phyloP scores from a whole-genome alignment of 768 basidiomycete genomes.

The Mycena pura region DNA sequence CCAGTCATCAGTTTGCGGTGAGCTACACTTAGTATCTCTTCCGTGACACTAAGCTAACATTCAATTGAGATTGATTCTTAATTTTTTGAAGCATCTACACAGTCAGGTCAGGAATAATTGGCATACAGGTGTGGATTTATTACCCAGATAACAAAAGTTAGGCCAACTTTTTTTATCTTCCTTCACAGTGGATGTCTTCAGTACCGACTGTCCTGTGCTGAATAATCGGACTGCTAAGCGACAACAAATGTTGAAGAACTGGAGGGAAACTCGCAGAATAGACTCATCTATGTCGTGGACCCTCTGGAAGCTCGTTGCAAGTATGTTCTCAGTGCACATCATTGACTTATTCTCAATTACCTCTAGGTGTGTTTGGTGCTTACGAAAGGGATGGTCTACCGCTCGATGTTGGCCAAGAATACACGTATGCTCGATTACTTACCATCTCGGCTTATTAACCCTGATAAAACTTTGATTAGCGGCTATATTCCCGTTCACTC shows the following conservation, averaged over 20 bases:
- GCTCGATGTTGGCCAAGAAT: too few species aligned
- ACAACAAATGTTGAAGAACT: not conserved
- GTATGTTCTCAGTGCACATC: not conserved
- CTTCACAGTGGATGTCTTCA: not conserved
- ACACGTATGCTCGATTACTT: too few species aligned
- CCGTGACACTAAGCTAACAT: not conserved
- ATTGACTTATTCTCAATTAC: not conserved
- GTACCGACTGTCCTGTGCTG: not conserved
- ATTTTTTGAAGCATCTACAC: not conserved
- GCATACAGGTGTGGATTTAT: not conserved
- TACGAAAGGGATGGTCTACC: too few species aligned
- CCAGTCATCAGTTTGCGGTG: not conserved
- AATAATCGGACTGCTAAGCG: not conserved
- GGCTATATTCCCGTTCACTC: too few species aligned
- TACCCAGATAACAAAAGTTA: not conserved
- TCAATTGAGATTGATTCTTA: not conserved
- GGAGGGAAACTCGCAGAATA: not conserved
- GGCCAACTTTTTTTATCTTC: not conserved
- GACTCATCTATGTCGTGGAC: not conserved
- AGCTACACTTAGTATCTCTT: too few species aligned
- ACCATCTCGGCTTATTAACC: too few species aligned
- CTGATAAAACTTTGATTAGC: too few species aligned
- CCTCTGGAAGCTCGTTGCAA: not conserved
- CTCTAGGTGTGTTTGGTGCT: too few species aligned
- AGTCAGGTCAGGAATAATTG: not conserved